Evolutionary conservation across 2,329 filamentous ascomycete genomes (phyloP), one percentile per base, ranked within the genome.

Genomic region (Trichoderma sp.): DNA sequence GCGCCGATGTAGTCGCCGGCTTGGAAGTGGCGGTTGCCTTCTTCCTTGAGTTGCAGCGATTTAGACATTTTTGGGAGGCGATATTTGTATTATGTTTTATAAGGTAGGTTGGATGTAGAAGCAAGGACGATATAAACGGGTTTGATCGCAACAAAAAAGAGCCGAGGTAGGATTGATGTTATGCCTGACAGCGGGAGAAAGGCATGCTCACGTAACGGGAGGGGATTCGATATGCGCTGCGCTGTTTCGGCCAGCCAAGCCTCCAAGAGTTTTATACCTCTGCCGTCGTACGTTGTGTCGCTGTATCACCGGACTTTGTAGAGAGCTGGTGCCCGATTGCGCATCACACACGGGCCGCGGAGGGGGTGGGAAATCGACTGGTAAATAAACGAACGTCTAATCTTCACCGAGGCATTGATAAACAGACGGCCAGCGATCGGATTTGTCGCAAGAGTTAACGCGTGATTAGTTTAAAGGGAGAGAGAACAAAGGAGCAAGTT

Each of bases 1-100:
- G 93, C 93, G 28, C 83, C 85, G 6, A 82, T 80, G 77, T 87
- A 95, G 76, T 95, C 89, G 73, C 88, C 88, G 9, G 84, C 81
- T 73, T 88, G 86, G 81, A 92, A 95, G 78, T 85, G 86, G 66
- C 83, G 84, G 80, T 93, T 93, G 74, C 91, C 91, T 72, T 88
- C 83, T 47, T 86, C 84, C 77, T 88, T 89, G 73, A 88, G 81
- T 36, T 79, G 78, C 0, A 80, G 72, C 2, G 85, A 79, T 69
- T 76, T 82, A 17, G 79, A 78, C 80, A 81, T 81, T 65, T 68
- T 34, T 57, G 59, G 34, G 20, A 39, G 47, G 23, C 20, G 13
- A 20, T 53, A 13, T 62, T 36, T 53, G 23, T 64, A 9, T 13
- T 57, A 2, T 36, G 6, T 11, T 34, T 12, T 59, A 32, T n/a